Evolutionary conservation across 805 yeast genomes (phyloP), one percentile per base, ranked within the genome.

Genomic region (Barnettozyma sucrosica): DNA sequence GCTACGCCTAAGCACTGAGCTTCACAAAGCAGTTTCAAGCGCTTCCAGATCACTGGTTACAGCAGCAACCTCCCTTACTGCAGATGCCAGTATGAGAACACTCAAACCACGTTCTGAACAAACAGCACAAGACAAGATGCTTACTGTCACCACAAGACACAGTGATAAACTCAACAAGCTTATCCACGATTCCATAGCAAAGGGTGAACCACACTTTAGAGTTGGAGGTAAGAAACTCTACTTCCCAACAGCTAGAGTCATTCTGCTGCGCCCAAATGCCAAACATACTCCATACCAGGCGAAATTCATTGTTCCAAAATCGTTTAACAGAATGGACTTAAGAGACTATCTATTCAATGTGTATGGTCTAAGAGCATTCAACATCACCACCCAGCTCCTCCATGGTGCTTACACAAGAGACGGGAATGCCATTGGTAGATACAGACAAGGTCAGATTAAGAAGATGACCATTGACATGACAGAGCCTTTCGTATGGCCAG

Each of bases 201-300:
- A 67, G 45, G 89, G 83, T 36, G 73, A 74, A 54, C 83, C 96
- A 2, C 96, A 89, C 71, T 92, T 89, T 76, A 73, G 72, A 36
- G 79, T 85, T 7, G 99, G 99, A 58, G 83, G 79, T 6, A 80
- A 76, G 54, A 73, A 85, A 53, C 72, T 85, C 9, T 90, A 80
- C 64, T 86, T 92, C 65, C 99, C 99, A 28, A 80, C 81, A 52
- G 96, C 95, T 1, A 74, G 92, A 52, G 73, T 92, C 34, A 79
- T 86, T 44, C 71, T 92, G 28, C 69, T 93, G 52, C 78, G 96
- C 62, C 96, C 97, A 38, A 86, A 86, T 60, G 97, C 98, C n/a
- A 87, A 87, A 62, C 96, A 88, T 67, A 86, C 97, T 0, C 99
- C 99, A 42, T 90, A 86, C 69, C 97, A 89, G 67, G 98, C 98